Evolutionary conservation across 148 eudicot species (phyloP).

Genomic region (Amaranthus hypochondriacus): DNA sequence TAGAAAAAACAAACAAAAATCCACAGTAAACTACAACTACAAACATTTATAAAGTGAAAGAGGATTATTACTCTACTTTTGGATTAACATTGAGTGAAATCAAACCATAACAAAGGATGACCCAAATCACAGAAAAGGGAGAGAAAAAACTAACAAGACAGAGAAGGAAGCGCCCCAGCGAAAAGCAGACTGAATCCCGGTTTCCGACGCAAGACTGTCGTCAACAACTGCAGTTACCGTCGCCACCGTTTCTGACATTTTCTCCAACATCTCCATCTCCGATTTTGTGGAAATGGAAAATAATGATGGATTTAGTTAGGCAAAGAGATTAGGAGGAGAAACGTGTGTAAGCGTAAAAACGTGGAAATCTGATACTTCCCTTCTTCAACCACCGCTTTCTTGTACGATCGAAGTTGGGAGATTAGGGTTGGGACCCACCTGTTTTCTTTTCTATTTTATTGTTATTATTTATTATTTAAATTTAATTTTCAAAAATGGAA

Average conservation of each 20-base stretch:
- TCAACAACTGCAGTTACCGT: background rate
- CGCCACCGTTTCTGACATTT: background rate
- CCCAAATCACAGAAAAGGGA: background rate
- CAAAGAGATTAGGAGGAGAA: background rate
- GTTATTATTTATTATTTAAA: too few relatives aligned
- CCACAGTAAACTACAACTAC: too few relatives aligned
- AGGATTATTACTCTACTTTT: too few relatives aligned
- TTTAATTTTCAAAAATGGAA: too few relatives aligned
- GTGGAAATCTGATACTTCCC: too few relatives aligned
- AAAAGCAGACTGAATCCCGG: conserved; percentile 32
- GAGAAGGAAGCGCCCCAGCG: conserved; percentile 46
- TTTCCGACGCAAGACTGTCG: conserved; percentile 1
- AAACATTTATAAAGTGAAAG: too few relatives aligned
- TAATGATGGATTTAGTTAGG: background rate
- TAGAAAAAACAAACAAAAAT: too few relatives aligned
- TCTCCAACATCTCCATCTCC: conserved; percentile 1
- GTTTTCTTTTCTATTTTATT: too few relatives aligned
- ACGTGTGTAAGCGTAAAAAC: background rate
- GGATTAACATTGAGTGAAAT: background rate
- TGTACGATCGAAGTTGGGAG: too few relatives aligned
- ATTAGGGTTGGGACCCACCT: too few relatives aligned
- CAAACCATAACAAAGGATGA: background rate
- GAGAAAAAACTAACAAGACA: conserved; percentile 29
- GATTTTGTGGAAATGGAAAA: background rate
- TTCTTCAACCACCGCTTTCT: background rate